phyloP scores from a whole-genome alignment of 169 alveolate species.

The Cystoisospora suis region DNA sequence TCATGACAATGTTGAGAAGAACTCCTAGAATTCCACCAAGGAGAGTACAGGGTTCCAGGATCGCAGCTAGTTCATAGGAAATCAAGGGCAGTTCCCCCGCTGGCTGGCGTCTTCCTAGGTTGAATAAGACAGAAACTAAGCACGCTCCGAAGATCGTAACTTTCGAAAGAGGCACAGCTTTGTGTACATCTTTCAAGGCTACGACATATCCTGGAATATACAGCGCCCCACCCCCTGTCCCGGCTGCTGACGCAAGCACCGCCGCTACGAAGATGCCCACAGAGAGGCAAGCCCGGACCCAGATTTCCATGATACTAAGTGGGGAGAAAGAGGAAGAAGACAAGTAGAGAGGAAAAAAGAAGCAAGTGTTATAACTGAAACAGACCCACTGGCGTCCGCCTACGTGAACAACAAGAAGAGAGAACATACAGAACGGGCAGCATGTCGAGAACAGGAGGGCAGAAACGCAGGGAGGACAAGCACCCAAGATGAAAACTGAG shows the following conservation, averaged over 20 bases:
- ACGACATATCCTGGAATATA: conserved; percentile 60
- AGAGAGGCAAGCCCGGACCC: background rate
- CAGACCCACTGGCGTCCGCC: too few relatives aligned
- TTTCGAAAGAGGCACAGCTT: conserved; percentile 65
- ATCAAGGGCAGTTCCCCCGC: conserved; percentile 37
- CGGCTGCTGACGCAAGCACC: conserved; percentile 58
- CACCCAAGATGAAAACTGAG: too few relatives aligned
- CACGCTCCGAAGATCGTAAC: conserved; percentile 61
- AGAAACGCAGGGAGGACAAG: too few relatives aligned
- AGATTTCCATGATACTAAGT: background rate
- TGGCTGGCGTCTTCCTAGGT: conserved; percentile 44
- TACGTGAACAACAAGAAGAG: too few relatives aligned
- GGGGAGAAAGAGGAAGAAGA: background rate
- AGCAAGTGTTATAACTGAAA: background rate
- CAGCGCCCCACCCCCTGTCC: conserved; percentile 67
- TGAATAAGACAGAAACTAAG: conserved; percentile 41
- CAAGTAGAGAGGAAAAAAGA: background rate
- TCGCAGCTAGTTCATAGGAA: conserved; percentile 48
- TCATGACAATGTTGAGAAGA: conserved; percentile 53
- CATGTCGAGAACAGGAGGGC: too few relatives aligned
- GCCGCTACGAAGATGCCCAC: conserved; percentile 51
- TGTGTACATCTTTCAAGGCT: conserved; percentile 52
- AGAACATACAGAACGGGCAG: too few relatives aligned
- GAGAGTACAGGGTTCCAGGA: conserved; percentile 64
- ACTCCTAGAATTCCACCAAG: conserved; percentile 64